These are phyloP conservation scores for Salvia miltiorrhiza DNA, from an alignment of 257 asterid species.

Conservation along the genomic window DNA sequence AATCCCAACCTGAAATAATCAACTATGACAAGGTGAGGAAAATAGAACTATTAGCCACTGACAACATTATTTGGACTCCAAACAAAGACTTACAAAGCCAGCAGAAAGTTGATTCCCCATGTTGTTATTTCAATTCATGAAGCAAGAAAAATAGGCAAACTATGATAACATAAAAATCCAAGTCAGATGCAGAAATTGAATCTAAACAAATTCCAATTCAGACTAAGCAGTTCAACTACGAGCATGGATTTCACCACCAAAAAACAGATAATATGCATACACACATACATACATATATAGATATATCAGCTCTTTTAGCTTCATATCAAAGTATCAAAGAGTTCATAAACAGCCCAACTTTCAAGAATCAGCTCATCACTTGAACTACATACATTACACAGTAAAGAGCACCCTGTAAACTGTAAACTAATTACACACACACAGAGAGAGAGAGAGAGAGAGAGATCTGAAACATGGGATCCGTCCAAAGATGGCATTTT, in stretches of 20 bases:
- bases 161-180: background rate
- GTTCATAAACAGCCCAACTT: background rate
- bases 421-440: background rate
- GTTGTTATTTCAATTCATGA: background rate
- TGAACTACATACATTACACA: background rate
- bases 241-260: background rate
- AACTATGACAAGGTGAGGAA: background rate
- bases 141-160: background rate
- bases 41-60: background rate
- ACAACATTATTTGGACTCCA: background rate
- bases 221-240: background rate
- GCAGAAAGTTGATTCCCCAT: background rate
- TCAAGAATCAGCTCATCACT: background rate
- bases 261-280: background rate
- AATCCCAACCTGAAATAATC: slow-evolving; percentile 69
- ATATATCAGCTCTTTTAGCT: background rate
- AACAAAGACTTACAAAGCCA: background rate
- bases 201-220: background rate
- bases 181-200: background rate
- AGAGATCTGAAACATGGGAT: slow-evolving; percentile 1
- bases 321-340: background rate
- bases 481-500: background rate
- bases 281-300: too few species aligned
- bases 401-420: background rate
- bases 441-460: too few species aligned